phyloP scores from a whole-genome alignment of 179 eudicot genomes.

The Silene noctiflora region DNA sequence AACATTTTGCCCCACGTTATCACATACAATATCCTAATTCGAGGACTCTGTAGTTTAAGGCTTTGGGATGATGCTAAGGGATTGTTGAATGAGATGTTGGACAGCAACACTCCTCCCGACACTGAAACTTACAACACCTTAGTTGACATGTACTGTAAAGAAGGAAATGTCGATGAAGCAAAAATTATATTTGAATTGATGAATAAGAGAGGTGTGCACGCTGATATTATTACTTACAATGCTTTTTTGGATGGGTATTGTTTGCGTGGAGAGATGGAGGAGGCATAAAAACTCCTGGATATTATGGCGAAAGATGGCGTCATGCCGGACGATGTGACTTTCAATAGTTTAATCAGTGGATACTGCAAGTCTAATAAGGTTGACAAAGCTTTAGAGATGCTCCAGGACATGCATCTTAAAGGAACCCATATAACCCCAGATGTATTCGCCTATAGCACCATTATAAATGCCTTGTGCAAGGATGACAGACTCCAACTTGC shows the following conservation, averaged over 20 bases:
- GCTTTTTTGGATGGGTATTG: too few relatives aligned
- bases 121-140: neutral
- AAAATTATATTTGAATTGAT: too few relatives aligned
- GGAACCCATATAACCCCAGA: slow-evolving; percentile 8
- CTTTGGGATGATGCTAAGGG: neutral
- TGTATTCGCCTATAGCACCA: too few relatives aligned
- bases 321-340: slow-evolving; percentile 34
- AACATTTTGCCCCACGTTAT: neutral
- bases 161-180: neutral
- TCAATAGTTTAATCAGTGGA: slow-evolving; percentile 33
- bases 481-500: too few relatives aligned
- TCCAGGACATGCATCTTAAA: slow-evolving; percentile 23
- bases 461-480: too few relatives aligned
- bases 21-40: neutral
- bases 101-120: neutral
- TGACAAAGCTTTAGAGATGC: slow-evolving; percentile 27
- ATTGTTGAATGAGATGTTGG: slow-evolving; percentile 4
- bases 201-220: too few relatives aligned
- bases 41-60: neutral
- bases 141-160: slow-evolving; percentile 3
- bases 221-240: too few relatives aligned
- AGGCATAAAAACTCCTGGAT: slow-evolving; percentile 27
- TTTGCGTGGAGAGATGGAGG: too few relatives aligned
- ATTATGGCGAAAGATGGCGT: slow-evolving; percentile 28
- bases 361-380: slow-evolving; percentile 27